Percentiles rank a stretch among this genome's conserved stretches.
These are phyloP conservation scores for Aspergillus luchuensis DNA, from an alignment of 2,329 filamentous ascomycete genomes.

Conservation along the genomic window DNA sequence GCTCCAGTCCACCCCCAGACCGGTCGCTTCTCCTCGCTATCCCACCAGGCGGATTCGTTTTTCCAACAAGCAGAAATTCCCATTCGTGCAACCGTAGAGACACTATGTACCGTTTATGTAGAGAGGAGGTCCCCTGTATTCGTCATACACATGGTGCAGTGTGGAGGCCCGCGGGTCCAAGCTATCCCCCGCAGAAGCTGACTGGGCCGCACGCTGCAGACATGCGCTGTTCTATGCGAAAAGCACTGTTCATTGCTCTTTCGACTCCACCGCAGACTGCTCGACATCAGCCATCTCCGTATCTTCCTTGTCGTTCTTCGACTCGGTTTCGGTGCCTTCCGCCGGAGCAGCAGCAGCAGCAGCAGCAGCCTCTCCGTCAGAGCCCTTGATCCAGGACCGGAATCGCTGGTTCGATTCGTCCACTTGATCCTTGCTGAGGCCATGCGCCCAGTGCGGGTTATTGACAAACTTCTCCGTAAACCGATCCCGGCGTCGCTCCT, in stretches of 20 bases:
- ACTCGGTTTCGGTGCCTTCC: constrained; percentile 35
- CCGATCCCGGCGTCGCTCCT: constrained; percentile 48
- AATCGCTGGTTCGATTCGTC: constrained; percentile 51
- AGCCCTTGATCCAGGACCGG: constrained; percentile 49
- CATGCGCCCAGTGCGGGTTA: constrained; percentile 55
- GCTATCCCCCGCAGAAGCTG: neutral
- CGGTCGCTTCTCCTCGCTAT: neutral
- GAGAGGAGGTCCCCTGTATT: neutral
- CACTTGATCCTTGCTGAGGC: constrained; percentile 53
- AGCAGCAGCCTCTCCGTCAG: constrained; percentile 25
- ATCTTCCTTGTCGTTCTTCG: too few species aligned
- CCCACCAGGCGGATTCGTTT: neutral
- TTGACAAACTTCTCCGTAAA: constrained; percentile 57
- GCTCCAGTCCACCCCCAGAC: neutral
- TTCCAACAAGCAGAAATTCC: constrained; percentile 18
- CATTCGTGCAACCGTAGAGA: constrained; percentile 24
- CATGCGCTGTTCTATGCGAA: neutral
- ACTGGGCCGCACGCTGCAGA: neutral
- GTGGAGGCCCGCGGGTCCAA: too few species aligned
- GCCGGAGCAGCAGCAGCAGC: constrained; percentile 12
- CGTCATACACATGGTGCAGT: too few species aligned
- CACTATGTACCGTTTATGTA: constrained; percentile 21
- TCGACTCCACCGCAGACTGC: constrained; percentile 1
- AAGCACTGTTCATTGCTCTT: constrained; percentile 21
- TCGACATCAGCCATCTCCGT: too few species aligned